These are phyloP conservation scores for Gamsiella multidivaricata DNA, from an alignment of 192 early-diverging fungal genomes.

Conservation along the genomic window DNA sequence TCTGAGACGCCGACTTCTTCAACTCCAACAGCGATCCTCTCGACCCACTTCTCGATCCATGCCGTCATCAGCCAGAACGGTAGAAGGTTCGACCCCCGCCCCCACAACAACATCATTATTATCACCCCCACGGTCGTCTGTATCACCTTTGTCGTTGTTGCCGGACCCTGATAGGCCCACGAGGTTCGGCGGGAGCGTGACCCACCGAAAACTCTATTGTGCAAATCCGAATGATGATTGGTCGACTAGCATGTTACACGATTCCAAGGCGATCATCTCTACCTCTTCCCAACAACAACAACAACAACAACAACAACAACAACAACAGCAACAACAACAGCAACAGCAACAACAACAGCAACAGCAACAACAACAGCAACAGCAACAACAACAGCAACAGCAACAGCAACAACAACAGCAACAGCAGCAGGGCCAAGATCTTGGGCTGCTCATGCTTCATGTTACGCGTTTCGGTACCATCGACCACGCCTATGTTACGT, in stretches of 20 bases:
- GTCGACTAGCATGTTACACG: neutral
- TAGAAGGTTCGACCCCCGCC: too few relatives aligned
- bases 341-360: too few relatives aligned
- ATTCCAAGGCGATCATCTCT: too few relatives aligned
- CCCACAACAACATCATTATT: neutral
- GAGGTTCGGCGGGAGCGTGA: neutral
- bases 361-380: too few relatives aligned
- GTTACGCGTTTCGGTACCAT: constrained; percentile 43
- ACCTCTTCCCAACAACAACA: too few relatives aligned
- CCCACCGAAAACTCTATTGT: constrained; percentile 26
- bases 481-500: constrained; percentile 31
- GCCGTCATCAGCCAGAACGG: neutral
- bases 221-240: constrained; percentile 8
- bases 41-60: constrained; percentile 1
- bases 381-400: too few relatives aligned
- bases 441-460: constrained; percentile 29
- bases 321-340: too few relatives aligned
- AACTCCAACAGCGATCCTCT: neutral
- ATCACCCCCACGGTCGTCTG: neutral
- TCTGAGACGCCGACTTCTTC: neutral
- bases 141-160: neutral
- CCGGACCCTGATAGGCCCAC: neutral
- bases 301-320: too few relatives aligned
- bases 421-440: constrained; percentile 1
- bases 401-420: too few relatives aligned